Evolutionary conservation across 208 protist species (phyloP).

Genomic region (Trypanosoma vivax): DNA sequence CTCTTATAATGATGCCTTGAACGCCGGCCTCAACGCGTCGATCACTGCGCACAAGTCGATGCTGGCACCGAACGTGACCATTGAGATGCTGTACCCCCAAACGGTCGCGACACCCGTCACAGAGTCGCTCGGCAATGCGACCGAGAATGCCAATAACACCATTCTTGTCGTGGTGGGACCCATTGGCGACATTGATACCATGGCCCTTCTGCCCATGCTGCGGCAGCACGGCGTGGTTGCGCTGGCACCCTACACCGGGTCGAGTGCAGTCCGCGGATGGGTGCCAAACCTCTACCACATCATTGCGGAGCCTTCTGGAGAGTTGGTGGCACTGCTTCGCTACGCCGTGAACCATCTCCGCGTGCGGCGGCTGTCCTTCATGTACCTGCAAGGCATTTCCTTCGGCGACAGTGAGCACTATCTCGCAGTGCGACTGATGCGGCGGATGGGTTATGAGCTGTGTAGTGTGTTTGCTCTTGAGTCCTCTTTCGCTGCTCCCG

Average conservation of each 20-base stretch:
- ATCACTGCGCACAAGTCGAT: neutral
- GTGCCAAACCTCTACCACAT: slow-evolving; percentile 24
- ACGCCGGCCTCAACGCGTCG: neutral
- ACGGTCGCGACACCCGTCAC: neutral
- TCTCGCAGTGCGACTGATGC: neutral
- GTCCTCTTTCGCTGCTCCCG: neutral
- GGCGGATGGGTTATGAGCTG: neutral
- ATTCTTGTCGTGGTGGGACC: slow-evolving; percentile 22
- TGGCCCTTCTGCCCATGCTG: slow-evolving; percentile 1
- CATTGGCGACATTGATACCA: slow-evolving; percentile 14
- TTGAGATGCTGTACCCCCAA: neutral
- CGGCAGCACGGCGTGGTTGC: slow-evolving; percentile 16
- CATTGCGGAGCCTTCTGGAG: slow-evolving; percentile 21
- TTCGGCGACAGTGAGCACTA: slow-evolving; percentile 9
- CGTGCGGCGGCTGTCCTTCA: slow-evolving; percentile 24
- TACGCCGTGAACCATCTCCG: slow-evolving; percentile 18
- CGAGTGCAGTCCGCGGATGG: slow-evolving; percentile 19
- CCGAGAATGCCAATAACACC: neutral
- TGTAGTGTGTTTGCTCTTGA: slow-evolving; percentile 4
- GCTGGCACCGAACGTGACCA: slow-evolving; percentile 10
- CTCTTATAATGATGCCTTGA: too few species aligned
- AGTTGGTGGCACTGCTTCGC: slow-evolving; percentile 24
- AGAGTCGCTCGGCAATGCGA: neutral
- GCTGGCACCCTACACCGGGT: slow-evolving; percentile 31
- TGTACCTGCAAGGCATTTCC: slow-evolving; percentile 8